These are phyloP conservation scores for Rhodotorula sp. DNA, from an alignment of 1,284 basidiomycete species.

Conservation along the genomic window DNA sequence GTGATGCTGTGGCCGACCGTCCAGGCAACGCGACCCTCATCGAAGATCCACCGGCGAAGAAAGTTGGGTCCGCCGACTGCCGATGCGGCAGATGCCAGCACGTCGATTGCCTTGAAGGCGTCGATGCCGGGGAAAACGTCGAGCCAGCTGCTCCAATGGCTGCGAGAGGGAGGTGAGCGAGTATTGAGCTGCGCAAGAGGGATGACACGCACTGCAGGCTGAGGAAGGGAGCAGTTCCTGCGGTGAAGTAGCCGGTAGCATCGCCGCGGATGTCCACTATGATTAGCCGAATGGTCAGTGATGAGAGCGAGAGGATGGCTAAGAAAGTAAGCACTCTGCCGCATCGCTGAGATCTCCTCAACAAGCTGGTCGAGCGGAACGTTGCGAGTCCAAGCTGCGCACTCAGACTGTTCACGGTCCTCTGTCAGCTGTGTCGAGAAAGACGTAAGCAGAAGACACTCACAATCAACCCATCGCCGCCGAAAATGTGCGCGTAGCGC, in stretches of 20 bases:
- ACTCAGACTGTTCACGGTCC: conserved; percentile 13
- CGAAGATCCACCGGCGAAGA: conserved; percentile 38
- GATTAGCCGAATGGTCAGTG: background rate
- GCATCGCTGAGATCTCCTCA: conserved; percentile 28
- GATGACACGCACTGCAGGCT: conserved; percentile 12
- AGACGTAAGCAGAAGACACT: background rate
- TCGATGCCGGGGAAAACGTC: conserved; percentile 20
- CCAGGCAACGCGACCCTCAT: conserved; percentile 19
- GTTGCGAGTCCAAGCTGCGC: conserved; percentile 29
- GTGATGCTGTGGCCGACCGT: conserved; percentile 27
- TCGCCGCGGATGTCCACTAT: conserved; percentile 32
- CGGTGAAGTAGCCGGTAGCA: conserved; percentile 25
- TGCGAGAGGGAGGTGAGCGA: conserved; percentile 1
- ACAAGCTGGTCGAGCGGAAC: conserved; percentile 31
- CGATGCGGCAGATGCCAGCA: conserved; percentile 25
- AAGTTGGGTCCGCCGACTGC: conserved; percentile 39
- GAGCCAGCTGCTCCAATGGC: conserved; percentile 39
- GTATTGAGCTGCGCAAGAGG: background rate
- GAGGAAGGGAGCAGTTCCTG: conserved; percentile 20
- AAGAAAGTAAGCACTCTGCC: conserved; percentile 25
- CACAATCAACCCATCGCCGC: conserved; percentile 39
- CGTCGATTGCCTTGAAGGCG: conserved; percentile 7
- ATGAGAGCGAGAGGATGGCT: background rate
- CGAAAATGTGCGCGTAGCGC: conserved; percentile 10
- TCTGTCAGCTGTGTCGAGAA: background rate